A percentile compares a stretch with the other conserved stretches of the same genome.
Evolutionary conservation across 139 green algal genomes (phyloP).

Genomic region (Astrephomene gubernaculifera): DNA sequence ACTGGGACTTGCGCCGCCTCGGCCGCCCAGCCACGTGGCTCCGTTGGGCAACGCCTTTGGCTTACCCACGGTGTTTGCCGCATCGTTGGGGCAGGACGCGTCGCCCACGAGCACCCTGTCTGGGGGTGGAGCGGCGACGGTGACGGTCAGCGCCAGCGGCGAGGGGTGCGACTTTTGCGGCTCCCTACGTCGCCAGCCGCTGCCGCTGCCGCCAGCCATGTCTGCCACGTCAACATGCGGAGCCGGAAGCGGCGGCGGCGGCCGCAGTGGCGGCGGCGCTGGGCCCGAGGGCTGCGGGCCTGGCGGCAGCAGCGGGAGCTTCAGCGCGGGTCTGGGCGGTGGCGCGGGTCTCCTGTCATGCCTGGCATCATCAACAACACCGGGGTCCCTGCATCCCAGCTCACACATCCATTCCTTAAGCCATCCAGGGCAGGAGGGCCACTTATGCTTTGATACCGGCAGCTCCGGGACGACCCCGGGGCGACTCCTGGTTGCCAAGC

Average conservation of each 20-base stretch:
- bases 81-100: no score
- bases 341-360: not conserved
- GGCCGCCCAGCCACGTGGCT: not conserved
- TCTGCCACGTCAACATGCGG: not conserved
- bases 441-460: not conserved
- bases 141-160: not conserved
- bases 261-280: not conserved
- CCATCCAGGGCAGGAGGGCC: not conserved
- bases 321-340: not conserved
- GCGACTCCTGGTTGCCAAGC: not conserved
- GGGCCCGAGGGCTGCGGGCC: no score
- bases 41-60: no score
- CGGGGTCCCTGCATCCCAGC: not conserved
- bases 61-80: no score
- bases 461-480: not conserved
- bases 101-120: no score
- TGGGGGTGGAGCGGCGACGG: no score
- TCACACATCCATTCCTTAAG: not conserved
- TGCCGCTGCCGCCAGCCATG: constrained; percentile 4
- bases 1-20: not conserved
- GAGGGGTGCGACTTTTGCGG: not conserved
- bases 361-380: not conserved
- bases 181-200: not conserved
- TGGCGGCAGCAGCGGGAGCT: not conserved
- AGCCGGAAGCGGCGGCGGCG: not conserved